Evolutionary conservation across 1,284 basidiomycete species (phyloP), one percentile per base, ranked within the genome.

Genomic region (Trichosporon faecale): DNA sequence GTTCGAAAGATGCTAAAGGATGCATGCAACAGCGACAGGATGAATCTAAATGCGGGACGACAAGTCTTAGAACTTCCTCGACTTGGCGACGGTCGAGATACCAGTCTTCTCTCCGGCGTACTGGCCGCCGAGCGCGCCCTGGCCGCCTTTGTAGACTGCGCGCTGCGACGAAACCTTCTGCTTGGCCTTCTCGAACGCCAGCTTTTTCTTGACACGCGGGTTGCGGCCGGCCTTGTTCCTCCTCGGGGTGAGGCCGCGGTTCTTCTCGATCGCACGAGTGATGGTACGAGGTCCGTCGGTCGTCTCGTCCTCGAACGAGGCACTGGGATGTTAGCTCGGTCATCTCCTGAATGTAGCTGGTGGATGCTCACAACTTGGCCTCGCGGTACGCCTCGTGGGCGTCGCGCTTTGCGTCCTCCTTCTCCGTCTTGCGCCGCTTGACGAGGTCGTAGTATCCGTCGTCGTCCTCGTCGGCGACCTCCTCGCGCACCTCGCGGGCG

Each of bases 171-270:
- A 86, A 21, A 97, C 86, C 84, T 91, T 94, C 86, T 92, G 93
- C 86, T 95, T 92, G 71, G 94, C 95, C 85, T 96, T 91, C 79
- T 95, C 94, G 86, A 91, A 98, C 78, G 89, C 91, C 82, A 91
- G 87, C 64, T 92, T 88, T 84, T 98, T 98, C 88, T 97, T 98
- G 84, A 98, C 94, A 76, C 95, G 90, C 35, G 95, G 94, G 84
- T 98, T 98, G 75, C 94, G 92, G 49, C 93, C 92, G 67, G 84
- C 79, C 85, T 97, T 97, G 65, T 90, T 85, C 66, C 95, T 89
- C 74, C 88, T 88, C 1, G 95, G 94, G 18, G 94, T 97, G 72
- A 98, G 89, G 70, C 95, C 95, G 78, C 90, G 91, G 87, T 98
- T 98, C 80, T 91, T 90, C 77, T 96, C 87, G 77, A 98, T 98